A percentile compares a stretch with the other conserved stretches of the same genome.
phyloP scores from a whole-genome alignment of 495 filamentous ascomycete genomes.

The Tuber aestivum region DNA sequence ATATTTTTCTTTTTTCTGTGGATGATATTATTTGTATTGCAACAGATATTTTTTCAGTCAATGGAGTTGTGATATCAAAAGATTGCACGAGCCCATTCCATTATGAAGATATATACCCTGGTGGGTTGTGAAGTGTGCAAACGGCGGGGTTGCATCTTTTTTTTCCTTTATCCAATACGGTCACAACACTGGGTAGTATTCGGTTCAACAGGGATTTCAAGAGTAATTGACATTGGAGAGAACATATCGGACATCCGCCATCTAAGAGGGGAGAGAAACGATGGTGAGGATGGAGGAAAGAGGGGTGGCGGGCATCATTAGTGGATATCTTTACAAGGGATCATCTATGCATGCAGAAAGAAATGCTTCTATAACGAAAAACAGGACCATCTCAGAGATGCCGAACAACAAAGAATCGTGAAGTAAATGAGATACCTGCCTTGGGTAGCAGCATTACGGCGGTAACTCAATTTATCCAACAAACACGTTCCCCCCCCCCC shows the following conservation, averaged over 20 bases:
- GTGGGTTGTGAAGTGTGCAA: slow-evolving; percentile 1
- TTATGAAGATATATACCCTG: neutral
- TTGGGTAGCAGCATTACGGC: neutral
- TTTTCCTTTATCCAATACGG: neutral
- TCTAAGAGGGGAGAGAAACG: neutral
- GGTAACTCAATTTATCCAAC: neutral
- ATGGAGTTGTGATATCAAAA: slow-evolving; percentile 39
- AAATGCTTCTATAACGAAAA: neutral
- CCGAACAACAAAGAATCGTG: neutral
- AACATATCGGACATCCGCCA: neutral
- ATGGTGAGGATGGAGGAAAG: neutral
- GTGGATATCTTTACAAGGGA: neutral
- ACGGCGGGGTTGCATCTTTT: neutral
- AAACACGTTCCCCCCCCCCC: neutral
- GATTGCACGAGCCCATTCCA: neutral
- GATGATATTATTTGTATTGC: slow-evolving; percentile 40
- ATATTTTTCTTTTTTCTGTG: slow-evolving; percentile 40
- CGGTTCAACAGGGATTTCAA: neutral
- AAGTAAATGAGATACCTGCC: slow-evolving; percentile 2
- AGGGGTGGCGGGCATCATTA: neutral
- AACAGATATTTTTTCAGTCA: slow-evolving; percentile 42
- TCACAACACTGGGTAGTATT: neutral
- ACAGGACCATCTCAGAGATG: neutral
- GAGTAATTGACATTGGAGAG: neutral
- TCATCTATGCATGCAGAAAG: neutral